Evolutionary conservation across 202 grass and related monocot genomes (phyloP).

Genomic region (Zoysia matrella): DNA sequence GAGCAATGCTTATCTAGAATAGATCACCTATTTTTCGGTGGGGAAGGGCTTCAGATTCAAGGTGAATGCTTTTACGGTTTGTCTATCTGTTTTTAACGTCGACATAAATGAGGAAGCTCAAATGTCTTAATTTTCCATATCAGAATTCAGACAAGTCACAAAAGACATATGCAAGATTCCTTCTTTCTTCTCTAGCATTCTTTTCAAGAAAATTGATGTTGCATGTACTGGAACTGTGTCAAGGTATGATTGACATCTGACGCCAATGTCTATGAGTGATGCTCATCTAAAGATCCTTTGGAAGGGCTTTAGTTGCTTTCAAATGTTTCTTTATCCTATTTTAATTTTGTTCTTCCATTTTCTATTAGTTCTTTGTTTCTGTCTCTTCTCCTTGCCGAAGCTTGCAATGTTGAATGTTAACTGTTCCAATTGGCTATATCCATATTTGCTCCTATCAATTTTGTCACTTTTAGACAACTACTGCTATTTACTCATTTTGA

Average conservation of each 20-base stretch:
- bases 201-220: too few relatives aligned
- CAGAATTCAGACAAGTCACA: constrained; percentile 50
- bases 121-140: constrained; percentile 43
- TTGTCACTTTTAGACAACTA: background rate
- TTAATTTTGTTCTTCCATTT: constrained; percentile 1
- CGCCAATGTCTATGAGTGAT: constrained; percentile 14
- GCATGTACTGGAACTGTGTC: too few relatives aligned
- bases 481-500: constrained; percentile 6
- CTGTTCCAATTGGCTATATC: background rate
- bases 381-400: background rate
- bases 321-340: constrained; percentile 1
- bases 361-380: background rate
- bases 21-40: background rate
- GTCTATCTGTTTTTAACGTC: constrained; percentile 3
- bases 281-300: background rate
- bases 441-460: background rate
- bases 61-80: constrained; percentile 51
- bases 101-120: constrained; percentile 39
- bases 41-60: constrained; percentile 11
- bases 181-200: too few relatives aligned
- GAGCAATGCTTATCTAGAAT: constrained; percentile 92
- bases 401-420: constrained; percentile 2
- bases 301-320: constrained; percentile 2
- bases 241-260: constrained; percentile 25
- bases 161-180: too few relatives aligned